phyloP scores from a whole-genome alignment of 805 yeast genomes.

The Grigorovia yakushimaensis region DNA sequence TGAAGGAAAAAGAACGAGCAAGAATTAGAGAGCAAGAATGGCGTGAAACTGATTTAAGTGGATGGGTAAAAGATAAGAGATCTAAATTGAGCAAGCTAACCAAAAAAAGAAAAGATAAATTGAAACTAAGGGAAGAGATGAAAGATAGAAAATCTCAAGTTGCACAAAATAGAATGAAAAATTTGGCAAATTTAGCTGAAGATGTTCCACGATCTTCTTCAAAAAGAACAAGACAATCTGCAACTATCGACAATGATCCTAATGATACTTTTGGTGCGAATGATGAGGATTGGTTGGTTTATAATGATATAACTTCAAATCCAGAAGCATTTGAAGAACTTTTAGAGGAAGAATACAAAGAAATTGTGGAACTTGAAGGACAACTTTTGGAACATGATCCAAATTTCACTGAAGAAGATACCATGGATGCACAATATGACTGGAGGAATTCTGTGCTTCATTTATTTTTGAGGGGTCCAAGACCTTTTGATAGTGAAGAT shows the following conservation, averaged over 20 bases:
- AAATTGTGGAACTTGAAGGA: conserved; percentile 55
- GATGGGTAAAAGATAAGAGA: conserved; percentile 73
- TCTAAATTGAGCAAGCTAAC: conserved; percentile 48
- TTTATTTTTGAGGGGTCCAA: conserved; percentile 81
- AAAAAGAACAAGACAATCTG: conserved; percentile 44
- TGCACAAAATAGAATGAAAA: conserved; percentile 87
- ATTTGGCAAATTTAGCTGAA: conserved; percentile 80
- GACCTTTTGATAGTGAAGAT: conserved; percentile 72
- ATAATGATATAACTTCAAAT: conserved; percentile 67
- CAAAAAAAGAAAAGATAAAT: conserved; percentile 54
- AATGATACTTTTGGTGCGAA: conserved; percentile 91
- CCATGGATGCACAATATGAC: conserved; percentile 69
- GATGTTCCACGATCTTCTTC: conserved; percentile 36
- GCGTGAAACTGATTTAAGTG: conserved; percentile 62
- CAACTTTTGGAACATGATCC: conserved; percentile 78
- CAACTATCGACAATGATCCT: conserved; percentile 80
- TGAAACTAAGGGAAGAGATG: conserved; percentile 63
- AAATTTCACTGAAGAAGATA: conserved; percentile 74
- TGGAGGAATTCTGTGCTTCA: conserved; percentile 78
- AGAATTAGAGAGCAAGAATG: conserved; percentile 62
- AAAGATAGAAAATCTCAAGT: conserved; percentile 85
- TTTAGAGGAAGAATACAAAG: conserved; percentile 62
- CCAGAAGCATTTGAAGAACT: conserved; percentile 60
- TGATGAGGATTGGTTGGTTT: conserved; percentile 92
- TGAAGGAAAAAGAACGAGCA: conserved; percentile 47